These are phyloP conservation scores for Phytopythium mirpurense DNA, from an alignment of 352 stramenopile genomes.

Conservation along the genomic window DNA sequence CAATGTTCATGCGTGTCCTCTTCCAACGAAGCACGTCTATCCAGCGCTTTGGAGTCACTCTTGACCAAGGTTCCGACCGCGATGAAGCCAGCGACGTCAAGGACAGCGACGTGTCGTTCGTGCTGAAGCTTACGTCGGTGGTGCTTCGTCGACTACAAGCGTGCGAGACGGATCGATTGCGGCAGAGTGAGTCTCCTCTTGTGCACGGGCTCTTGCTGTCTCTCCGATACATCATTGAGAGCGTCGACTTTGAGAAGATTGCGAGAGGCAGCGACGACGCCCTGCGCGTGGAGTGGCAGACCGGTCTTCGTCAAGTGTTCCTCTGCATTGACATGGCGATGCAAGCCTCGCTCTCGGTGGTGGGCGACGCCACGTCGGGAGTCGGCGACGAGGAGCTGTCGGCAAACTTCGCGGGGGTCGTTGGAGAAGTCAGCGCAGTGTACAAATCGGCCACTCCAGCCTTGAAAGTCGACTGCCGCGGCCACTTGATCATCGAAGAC, in stretches of 20 bases:
- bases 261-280: constrained; percentile 10
- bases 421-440: constrained; percentile 60
- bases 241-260: constrained; percentile 35
- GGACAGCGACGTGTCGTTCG: constrained; percentile 35
- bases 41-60: constrained; percentile 27
- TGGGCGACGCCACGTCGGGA: constrained; percentile 69
- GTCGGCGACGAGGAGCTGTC: constrained; percentile 58
- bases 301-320: constrained; percentile 47
- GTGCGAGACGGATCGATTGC: constrained; percentile 19
- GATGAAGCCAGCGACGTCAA: constrained; percentile 3
- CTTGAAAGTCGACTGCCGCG: constrained; percentile 70
- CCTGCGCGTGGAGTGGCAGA: constrained; percentile 29
- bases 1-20: constrained; percentile 78
- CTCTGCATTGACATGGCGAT: constrained; percentile 51
- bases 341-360: constrained; percentile 55
- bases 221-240: constrained; percentile 72
- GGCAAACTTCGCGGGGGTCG: constrained; percentile 53
- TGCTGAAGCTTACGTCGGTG: constrained; percentile 15
- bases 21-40: constrained; percentile 54
- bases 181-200: constrained; percentile 49
- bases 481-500: constrained; percentile 69
- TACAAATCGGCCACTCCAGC: constrained; percentile 43
- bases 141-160: constrained; percentile 23
- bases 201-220: constrained; percentile 76
- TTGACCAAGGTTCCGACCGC: constrained; percentile 16